Evolutionary conservation across 352 stramenopile genomes (phyloP), one percentile per base, ranked within the genome.

Genomic region (Phytopythium ostracodes): DNA sequence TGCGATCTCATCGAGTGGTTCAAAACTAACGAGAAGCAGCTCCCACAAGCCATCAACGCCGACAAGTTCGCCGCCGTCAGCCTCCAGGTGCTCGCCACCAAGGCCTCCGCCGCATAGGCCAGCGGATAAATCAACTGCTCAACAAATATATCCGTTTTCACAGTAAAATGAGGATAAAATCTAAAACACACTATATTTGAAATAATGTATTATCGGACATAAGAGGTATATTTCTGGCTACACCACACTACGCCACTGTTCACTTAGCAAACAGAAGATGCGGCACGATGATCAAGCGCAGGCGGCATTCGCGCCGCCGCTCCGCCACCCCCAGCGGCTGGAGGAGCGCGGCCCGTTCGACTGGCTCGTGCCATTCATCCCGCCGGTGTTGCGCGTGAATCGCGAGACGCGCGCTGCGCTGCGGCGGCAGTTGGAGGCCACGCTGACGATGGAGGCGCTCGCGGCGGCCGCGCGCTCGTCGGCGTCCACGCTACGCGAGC

Each of bases 341-440:
- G 60, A 65, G 29, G 72, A 80, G 10, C 65, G 69, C 57, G 79
- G 76, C 0, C 67, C 79, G 6, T 62, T 90, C 14, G 83, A 90
- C 58, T 92, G 81, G 82, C 64, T 92, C 50, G 68, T 92, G 57
- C 83, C 85, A n/a, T 94, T 94, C 56, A 83, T 94, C 44, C 86
- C 86, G 38, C 86, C 86, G 31, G 76, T 91, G 47, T 56, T 94
- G 33, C 81, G 86, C 17, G 84, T 94, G 53, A 92, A 92, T 59
- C 71, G 81, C 31, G 78, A 84, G n/a, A 92, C 86, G 40, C 69
- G 80, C n/a, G 75, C 75, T 18, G 65, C 76, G 40, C 68, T 91
- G 18, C 46, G 63, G n/a, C 52, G 60, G 15, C 71, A 68, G 46
- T 49, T 81, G 56, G 60, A 64, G 40, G 46, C 75, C n/a, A 57